A percentile compares a stretch with the other conserved stretches of the same genome.
These are phyloP conservation scores for Neurospora sp. DNA, from an alignment of 2,329 filamentous ascomycete genomes.

Conservation along the genomic window DNA sequence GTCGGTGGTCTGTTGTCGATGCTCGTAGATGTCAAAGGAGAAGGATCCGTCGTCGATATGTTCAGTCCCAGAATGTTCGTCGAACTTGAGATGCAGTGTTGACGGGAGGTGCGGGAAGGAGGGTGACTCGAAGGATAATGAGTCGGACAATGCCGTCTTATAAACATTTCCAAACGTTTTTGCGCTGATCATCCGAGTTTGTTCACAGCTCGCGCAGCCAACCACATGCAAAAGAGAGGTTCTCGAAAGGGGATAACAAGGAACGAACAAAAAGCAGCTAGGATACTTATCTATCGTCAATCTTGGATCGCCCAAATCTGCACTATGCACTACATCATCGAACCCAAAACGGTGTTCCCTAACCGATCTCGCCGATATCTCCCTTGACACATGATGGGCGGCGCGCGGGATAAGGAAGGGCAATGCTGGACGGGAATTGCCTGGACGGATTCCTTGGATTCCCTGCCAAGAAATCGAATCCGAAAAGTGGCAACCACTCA, in stretches of 20 bases:
- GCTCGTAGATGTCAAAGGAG: neutral
- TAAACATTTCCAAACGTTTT: neutral
- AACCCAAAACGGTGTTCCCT: neutral
- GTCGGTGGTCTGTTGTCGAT: neutral
- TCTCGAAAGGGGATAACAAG: neutral
- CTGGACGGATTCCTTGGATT: neutral
- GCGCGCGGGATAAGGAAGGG: neutral
- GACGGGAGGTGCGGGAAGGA: neutral
- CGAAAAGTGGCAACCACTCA: neutral
- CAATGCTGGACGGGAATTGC: neutral
- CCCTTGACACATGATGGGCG: neutral
- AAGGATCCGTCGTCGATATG: neutral
- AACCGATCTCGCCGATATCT: neutral
- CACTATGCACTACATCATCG: neutral
- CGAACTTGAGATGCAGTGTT: neutral
- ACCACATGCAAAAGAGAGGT: neutral
- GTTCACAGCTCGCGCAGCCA: neutral
- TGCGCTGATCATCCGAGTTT: neutral
- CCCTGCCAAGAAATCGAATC: neutral
- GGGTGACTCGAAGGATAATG: neutral
- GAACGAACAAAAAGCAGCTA: neutral
- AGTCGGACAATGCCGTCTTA: neutral
- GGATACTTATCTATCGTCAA: neutral
- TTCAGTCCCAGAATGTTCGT: neutral
- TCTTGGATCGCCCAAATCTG: neutral